Base-by-base conservation (phyloP, 2,329 filamentous ascomycete genomes). In the Fusarium papillatum region DNA sequence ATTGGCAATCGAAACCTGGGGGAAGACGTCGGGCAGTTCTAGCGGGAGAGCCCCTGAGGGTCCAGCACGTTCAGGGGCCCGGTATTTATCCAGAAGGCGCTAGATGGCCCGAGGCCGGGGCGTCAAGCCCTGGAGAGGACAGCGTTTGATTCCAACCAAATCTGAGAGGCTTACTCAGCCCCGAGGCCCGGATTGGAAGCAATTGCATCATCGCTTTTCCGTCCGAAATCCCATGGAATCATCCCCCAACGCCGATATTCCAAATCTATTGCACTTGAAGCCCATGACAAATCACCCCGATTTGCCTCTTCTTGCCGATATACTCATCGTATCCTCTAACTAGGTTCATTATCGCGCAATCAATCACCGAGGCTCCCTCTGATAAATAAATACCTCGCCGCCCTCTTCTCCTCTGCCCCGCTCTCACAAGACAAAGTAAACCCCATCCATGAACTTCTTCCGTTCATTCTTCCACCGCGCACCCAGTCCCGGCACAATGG, bases 401-500 rank as follows among this genome's bases (percentile, higher is more conserved):
- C 50, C 19, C 50, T 57, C 29, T 57, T 34, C 50, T 59, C 64
- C 50, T 70, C 68, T 53, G 46, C 50, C 62, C 38, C 50, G 29
- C 53, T 43, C 53, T 61, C 53, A 39, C 39, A 46, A 43, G 46
- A 11, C 50, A 55, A n/a, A 34, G 41, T 55, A 22, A 57, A 57
- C 29, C 38, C 74, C 68, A 64, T 71, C 71, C 74, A 91, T 91
- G 89, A 94, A 92, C 87, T 89, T 96, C 85, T 86, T 94, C 82
- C 90, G 92, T 82, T 89, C 91, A 83, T 89, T 97, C 83, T 97
- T 98, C 85, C 87, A 87, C 80, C 87, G 88, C 80, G 84, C 88
- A 66, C 83, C 87, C 83, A 87, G 89, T 84, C 88, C 93, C 79
- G 88, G 90, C 86, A 90, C 87, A 81, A 97, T 98, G 94, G 93